phyloP scores from a whole-genome alignment of 352 stramenopile genomes.

The Pythium aristosporum region DNA sequence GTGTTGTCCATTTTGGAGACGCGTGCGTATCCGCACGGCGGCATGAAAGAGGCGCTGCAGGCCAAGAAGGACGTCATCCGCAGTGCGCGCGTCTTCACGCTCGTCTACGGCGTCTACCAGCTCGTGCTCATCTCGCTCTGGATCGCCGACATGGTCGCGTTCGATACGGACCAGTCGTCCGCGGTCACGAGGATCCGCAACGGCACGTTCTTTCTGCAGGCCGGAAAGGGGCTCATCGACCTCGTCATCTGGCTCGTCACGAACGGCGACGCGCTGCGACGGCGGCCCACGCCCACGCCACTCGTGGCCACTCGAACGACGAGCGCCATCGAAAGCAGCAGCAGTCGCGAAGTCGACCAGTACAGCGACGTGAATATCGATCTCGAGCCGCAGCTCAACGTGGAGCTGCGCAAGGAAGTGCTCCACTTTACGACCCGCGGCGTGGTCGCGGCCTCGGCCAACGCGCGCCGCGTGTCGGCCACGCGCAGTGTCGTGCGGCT shows the following conservation, averaged over 20 bases:
- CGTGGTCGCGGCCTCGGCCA: constrained; percentile 75
- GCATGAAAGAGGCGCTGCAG: constrained; percentile 75
- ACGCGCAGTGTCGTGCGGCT: constrained; percentile 61
- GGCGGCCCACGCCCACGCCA: not conserved
- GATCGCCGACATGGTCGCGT: constrained; percentile 56
- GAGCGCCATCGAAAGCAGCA: constrained; percentile 22
- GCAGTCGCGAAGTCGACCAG: constrained; percentile 27
- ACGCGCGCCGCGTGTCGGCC: constrained; percentile 49
- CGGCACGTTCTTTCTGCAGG: constrained; percentile 66
- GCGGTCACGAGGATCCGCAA: constrained; percentile 51
- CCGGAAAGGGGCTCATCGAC: constrained; percentile 77
- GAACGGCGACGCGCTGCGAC: constrained; percentile 41
- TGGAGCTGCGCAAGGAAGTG: constrained; percentile 84
- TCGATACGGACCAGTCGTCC: constrained; percentile 29
- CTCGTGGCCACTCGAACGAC: constrained; percentile 27
- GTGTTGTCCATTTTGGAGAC: constrained; percentile 69
- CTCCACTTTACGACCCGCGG: constrained; percentile 87
- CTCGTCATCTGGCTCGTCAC: constrained; percentile 84
- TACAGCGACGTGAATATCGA: constrained; percentile 81
- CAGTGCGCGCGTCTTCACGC: constrained; percentile 78
- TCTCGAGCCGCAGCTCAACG: constrained; percentile 83
- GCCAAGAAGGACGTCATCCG: constrained; percentile 83
- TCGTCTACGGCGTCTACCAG: constrained; percentile 82
- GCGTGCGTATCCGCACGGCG: constrained; percentile 63
- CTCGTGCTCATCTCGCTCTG: constrained; percentile 82